Evolutionary conservation across 2,329 filamentous ascomycete species (phyloP), one percentile per base, ranked within the genome.

Genomic region (Xylariaceae sp.): DNA sequence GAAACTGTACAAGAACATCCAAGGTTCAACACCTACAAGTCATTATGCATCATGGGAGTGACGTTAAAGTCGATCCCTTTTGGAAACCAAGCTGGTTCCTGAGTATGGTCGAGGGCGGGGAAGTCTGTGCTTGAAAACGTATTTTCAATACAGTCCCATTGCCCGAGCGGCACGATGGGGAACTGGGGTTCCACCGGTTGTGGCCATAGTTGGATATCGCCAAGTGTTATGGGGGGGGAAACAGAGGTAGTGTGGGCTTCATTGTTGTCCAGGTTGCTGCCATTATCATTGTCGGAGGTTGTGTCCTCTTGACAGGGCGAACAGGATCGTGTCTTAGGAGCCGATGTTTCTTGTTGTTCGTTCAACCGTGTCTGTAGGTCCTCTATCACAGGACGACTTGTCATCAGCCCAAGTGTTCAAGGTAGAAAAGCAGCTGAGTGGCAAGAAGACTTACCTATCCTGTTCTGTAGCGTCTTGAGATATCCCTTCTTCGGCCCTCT

Each of bases 11-110:
- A 30, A 35, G 19, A 30, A 16, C 16, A 29, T 11, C 12, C 14
- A 30, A n/a, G 17, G 17, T 19, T 11, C 12, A 31, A 21, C 7
- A 39, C 33, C n/a, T 22, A 40, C 33, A 38, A 32, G 21, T 37
- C 40, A 28, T 18, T 40, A 15, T 47, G 40, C 2, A 52, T 42
- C 9, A 49, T 29, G 5, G 33, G 24, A 10, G 36, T 39, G 5
- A 42, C 21, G 12, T 38, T 25, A 16, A 40, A 9, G 9, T 27
- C 38, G 3, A 38, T n/a, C n/a, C n/a, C n/a, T 19, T 31, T 18
- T 5, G 19, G 27, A n/a, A 6, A 27, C 13, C 3, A 21, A 17
- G 21, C 5, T 33, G 32, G 15, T 17, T 12, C 13, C 24, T n/a
- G n/a, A n/a, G n/a, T n/a, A n/a, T n/a, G n/a, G n/a, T n/a, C n/a